Conservation (phyloP, 2,329 filamentous ascomycete genomes). For the Diplodia sapinea region DNA sequence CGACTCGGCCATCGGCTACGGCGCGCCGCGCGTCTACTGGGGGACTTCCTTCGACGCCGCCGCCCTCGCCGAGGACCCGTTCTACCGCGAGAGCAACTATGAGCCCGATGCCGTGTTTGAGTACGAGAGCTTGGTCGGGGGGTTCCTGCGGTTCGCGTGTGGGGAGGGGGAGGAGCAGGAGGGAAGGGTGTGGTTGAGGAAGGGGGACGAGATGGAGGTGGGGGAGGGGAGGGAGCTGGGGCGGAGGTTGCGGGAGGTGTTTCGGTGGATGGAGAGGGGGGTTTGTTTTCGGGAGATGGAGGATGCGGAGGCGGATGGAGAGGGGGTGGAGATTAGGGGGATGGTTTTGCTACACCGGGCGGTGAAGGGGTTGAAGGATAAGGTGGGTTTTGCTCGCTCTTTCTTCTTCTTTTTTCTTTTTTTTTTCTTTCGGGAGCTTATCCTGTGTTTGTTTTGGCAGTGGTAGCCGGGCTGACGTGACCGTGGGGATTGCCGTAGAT, state of each 20-base stretch:
- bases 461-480: background rate
- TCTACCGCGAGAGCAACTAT: slow-evolving; percentile 3
- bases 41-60: background rate
- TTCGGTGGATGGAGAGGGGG: background rate
- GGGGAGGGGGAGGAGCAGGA: background rate
- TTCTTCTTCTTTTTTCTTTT: background rate
- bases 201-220: background rate
- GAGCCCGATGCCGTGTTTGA: slow-evolving; percentile 1
- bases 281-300: background rate
- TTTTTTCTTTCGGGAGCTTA: background rate
- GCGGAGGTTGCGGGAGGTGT: background rate
- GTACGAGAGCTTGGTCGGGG: background rate
- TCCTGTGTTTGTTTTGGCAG: no score
- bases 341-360: slow-evolving; percentile 6
- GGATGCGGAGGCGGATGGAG: background rate
- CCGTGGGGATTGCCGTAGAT: background rate
- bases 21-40: slow-evolving; percentile 5
- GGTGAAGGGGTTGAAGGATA: slow-evolving; percentile 8
- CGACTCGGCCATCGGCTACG: slow-evolving; percentile 21
- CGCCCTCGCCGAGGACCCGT: background rate
- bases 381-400: background rate
- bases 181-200: background rate
- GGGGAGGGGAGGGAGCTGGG: background rate
- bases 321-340: background rate
- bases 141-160: background rate